Percentiles rank a stretch among this genome's conserved stretches.
phyloP scores from a whole-genome alignment of 148 eudicot species.

The Oxyria digyna region DNA sequence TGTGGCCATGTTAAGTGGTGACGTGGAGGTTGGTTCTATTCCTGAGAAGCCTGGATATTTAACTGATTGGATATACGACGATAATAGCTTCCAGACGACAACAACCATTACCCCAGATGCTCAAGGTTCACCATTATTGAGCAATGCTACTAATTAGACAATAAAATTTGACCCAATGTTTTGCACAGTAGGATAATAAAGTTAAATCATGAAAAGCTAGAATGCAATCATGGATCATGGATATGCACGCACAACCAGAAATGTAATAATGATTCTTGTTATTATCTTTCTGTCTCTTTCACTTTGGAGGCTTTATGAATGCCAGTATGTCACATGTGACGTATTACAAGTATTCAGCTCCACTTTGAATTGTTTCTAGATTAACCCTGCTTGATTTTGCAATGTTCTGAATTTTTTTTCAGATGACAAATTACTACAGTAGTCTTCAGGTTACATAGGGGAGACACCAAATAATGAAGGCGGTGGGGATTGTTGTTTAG shows the following conservation, averaged over 20 bases:
- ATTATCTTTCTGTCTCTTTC: neutral
- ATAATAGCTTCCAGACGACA: neutral
- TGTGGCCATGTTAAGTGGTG: conserved; percentile 63
- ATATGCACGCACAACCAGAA: neutral
- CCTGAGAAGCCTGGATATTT: conserved; percentile 64
- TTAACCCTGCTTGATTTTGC: too few species aligned
- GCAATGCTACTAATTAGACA: neutral
- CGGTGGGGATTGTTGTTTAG: neutral
- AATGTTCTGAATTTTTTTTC: neutral
- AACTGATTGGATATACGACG: conserved; percentile 3
- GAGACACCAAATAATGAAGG: neutral
- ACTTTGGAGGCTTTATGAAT: neutral
- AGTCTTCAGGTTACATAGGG: neutral
- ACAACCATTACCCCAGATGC: neutral
- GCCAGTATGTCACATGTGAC: neutral
- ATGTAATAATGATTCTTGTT: neutral
- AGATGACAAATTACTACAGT: too few species aligned
- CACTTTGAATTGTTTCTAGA: neutral
- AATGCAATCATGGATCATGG: neutral
- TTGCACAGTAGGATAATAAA: neutral
- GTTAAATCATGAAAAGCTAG: neutral
- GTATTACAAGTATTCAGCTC: neutral
- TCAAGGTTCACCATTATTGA: neutral
- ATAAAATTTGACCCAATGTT: neutral
- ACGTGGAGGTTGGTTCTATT: conserved; percentile 36